Conservation (phyloP, 2,329 filamentous ascomycete genomes). For the Stachybotrys chlorohalonatus region DNA sequence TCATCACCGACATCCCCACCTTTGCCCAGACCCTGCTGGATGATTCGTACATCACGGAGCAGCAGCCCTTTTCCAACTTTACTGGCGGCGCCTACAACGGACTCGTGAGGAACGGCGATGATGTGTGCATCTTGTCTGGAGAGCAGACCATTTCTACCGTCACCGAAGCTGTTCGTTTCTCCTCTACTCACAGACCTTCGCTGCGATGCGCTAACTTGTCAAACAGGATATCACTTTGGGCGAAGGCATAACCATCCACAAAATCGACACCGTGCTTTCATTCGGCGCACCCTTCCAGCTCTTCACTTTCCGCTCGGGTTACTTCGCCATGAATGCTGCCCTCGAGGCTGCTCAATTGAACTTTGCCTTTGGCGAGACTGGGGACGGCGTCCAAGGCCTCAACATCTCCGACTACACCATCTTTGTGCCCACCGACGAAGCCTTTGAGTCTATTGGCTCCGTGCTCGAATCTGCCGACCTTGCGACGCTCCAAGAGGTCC, state of each 20-base stretch:
- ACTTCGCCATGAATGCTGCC: slow-evolving; percentile 1
- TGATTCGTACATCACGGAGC: slow-evolving; percentile 15
- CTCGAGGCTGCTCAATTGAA: not conserved
- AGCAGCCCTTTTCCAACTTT: slow-evolving; percentile 26
- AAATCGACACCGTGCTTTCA: not conserved
- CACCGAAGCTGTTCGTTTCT: slow-evolving; percentile 16
- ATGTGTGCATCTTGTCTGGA: slow-evolving; percentile 22
- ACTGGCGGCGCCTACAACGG: slow-evolving; percentile 26
- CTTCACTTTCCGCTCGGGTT: not conserved
- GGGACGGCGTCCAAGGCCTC: not conserved
- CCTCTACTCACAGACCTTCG: not conserved
- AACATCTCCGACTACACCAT: slow-evolving; percentile 1
- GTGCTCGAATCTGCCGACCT: not conserved
- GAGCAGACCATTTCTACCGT: slow-evolving; percentile 21
- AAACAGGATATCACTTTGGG: slow-evolving; percentile 18
- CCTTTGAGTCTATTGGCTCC: not conserved
- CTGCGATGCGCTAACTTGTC: not conserved
- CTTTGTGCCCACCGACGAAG: slow-evolving; percentile 1
- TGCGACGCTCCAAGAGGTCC: not conserved
- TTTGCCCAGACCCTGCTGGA: slow-evolving; percentile 20
- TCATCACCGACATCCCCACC: slow-evolving; percentile 16
- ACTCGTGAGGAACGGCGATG: slow-evolving; percentile 18
- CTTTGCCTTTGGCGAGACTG: slow-evolving; percentile 1
- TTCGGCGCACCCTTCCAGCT: slow-evolving; percentile 1
- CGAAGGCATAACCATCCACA: slow-evolving; percentile 4